Evolutionary conservation across 2,329 filamentous ascomycete genomes (phyloP).

Genomic region (Sphaerulina musiva): DNA sequence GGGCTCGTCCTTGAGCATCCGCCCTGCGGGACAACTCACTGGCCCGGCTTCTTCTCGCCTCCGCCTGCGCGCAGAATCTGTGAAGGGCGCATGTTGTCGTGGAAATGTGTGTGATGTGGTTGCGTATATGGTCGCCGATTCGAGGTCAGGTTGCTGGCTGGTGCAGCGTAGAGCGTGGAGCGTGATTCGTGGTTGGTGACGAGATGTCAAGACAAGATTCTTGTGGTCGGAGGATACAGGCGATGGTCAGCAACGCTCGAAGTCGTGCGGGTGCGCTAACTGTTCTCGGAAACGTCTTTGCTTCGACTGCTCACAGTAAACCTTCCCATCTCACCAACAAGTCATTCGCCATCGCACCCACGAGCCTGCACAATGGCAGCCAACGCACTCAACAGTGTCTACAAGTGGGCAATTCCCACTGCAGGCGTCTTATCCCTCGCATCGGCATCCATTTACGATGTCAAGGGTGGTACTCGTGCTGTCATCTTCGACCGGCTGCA

Average conservation of each 20-base stretch:
- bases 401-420: conserved; percentile 65
- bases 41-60: conserved; percentile 38
- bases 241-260: background rate
- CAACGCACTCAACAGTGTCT: conserved; percentile 55
- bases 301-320: background rate
- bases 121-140: conserved; percentile 1
- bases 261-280: background rate
- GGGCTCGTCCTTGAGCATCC: background rate
- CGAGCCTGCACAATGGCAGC: conserved; percentile 25
- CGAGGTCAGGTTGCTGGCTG: background rate
- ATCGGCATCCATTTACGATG: conserved; percentile 87
- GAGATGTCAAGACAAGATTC: background rate
- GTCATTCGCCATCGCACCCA: conserved; percentile 3
- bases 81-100: conserved; percentile 34
- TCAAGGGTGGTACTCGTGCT: conserved; percentile 86
- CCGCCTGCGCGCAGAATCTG: conserved; percentile 34
- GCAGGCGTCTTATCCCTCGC: conserved; percentile 61
- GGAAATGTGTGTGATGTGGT: conserved; percentile 10
- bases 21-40: conserved; percentile 30
- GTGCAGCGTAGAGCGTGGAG: background rate
- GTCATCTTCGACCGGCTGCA: conserved; percentile 95
- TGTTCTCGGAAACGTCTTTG: background rate
- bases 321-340: background rate
- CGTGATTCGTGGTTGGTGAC: background rate
- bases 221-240: background rate